Evolutionary conservation across 331 rosid species (phyloP), one percentile per base, ranked within the genome.

Genomic region (Rosa hybrid): DNA sequence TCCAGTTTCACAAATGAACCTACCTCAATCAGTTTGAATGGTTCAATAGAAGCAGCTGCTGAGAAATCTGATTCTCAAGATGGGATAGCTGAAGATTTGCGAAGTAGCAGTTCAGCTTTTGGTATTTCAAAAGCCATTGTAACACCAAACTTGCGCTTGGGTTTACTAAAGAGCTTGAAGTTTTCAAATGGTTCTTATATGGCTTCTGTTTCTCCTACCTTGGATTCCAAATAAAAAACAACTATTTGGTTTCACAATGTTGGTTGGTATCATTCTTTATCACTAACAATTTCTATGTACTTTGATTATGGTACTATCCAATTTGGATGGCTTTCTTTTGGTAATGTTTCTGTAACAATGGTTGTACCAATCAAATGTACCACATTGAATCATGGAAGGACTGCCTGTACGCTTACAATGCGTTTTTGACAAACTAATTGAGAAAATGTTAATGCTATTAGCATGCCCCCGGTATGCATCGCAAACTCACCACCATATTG

Each of bases 1-100:
- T 88, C 50, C 97, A 94, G 98, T 79, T 92, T 94, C 70, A 78
- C 65, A 71, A 83, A 88, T 25, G 95, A 90, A 54, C 88, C 91
- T 34, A 68, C 82, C 46, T 88, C 98, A 39, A 65, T 70, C 16
- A 89, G 95, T 49, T 84, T 94, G 87, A 92, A 92, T 87, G 82
- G 81, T 80, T 97, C 97, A 76, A 76, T 88, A 57, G 94, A 87
- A 85, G 75, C 90, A 75, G 79, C 77, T 21, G 72, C 82, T 76
- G 93, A 85, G 73, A 84, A 84, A 79, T 71, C 85, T 12, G 86
- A 83, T 76, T 59, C 74, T 79, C 76, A 81, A 57, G 85, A 86
- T 20, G 76, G n/a, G 0, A 67, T 80, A 9, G 45, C 76, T 64
- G 88, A 78, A 86, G 83, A 77, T 81, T 60, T 80, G 65, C 78